Conservation (phyloP, 495 filamentous ascomycete species). For the Ascodesmis nigricans region DNA sequence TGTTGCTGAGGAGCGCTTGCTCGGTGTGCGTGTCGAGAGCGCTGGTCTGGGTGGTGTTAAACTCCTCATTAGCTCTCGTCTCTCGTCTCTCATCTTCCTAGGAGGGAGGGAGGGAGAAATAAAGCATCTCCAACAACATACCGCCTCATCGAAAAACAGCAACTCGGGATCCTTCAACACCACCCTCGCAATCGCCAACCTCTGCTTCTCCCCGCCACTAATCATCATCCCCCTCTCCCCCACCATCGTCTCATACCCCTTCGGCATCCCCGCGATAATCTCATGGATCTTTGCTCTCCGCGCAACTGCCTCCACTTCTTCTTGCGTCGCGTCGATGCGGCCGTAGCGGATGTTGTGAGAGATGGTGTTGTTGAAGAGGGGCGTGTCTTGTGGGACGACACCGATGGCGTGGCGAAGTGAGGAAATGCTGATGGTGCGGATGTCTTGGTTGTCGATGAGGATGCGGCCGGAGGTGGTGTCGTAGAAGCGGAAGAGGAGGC, state of each 20-base stretch:
- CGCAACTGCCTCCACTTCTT: constrained; percentile 52
- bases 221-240: constrained; percentile 98
- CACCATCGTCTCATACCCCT: constrained; percentile 78
- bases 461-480: constrained; percentile 76
- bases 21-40: constrained; percentile 93
- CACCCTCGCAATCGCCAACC: constrained; percentile 65
- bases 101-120: neutral
- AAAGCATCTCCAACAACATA: constrained; percentile 25
- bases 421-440: constrained; percentile 59
- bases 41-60: constrained; percentile 36
- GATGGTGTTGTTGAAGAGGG: constrained; percentile 87
- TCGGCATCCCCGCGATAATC: constrained; percentile 51
- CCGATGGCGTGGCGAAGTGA: constrained; percentile 72
- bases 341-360: constrained; percentile 92
- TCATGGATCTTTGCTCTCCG: constrained; percentile 67
- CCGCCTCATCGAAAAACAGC: constrained; percentile 91
- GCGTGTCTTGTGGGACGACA: constrained; percentile 92
- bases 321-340: constrained; percentile 52
- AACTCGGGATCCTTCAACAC: constrained; percentile 82
- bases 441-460: constrained; percentile 78
- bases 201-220: constrained; percentile 87
- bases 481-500: constrained; percentile 84
- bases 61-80: neutral
- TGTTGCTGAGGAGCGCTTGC: constrained; percentile 72
- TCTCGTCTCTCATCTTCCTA: neutral